These are phyloP conservation scores for Candida sonorensis DNA, from an alignment of 805 yeast species.

Conservation along the genomic window DNA sequence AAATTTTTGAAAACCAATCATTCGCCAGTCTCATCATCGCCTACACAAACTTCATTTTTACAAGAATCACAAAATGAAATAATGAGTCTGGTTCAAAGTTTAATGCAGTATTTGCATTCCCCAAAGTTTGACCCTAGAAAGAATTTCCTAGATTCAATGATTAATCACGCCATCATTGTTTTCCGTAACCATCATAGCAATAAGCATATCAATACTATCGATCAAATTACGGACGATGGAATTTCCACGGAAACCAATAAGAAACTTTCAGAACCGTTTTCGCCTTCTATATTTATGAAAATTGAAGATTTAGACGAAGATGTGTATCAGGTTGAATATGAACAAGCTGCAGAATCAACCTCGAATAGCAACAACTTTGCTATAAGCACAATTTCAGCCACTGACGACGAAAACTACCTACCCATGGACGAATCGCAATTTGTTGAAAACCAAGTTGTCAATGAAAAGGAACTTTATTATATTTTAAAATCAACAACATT, in stretches of 20 bases:
- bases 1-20: background rate
- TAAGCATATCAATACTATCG: no score
- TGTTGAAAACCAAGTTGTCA: slow-evolving; percentile 22
- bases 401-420: slow-evolving; percentile 14
- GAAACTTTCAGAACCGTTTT: no score
- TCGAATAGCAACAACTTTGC: no score
- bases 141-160: slow-evolving; percentile 4
- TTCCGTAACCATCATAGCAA: slow-evolving; percentile 1
- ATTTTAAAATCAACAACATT: slow-evolving; percentile 16
- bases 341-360: no score
- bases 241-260: no score
- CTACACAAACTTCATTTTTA: background rate
- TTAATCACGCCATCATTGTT: slow-evolving; percentile 4
- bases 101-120: slow-evolving; percentile 7
- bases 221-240: no score
- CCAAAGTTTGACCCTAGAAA: slow-evolving; percentile 5
- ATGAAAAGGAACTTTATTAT: slow-evolving; percentile 21
- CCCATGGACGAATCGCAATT: slow-evolving; percentile 32
- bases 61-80: background rate
- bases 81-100: slow-evolving; percentile 1
- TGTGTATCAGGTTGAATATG: no score
- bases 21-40: background rate
- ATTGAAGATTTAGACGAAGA: no score
- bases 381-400: no score
- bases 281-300: no score